These are phyloP conservation scores for Xylaria sp. DNA, from an alignment of 2,329 filamentous ascomycete genomes.

Conservation along the genomic window DNA sequence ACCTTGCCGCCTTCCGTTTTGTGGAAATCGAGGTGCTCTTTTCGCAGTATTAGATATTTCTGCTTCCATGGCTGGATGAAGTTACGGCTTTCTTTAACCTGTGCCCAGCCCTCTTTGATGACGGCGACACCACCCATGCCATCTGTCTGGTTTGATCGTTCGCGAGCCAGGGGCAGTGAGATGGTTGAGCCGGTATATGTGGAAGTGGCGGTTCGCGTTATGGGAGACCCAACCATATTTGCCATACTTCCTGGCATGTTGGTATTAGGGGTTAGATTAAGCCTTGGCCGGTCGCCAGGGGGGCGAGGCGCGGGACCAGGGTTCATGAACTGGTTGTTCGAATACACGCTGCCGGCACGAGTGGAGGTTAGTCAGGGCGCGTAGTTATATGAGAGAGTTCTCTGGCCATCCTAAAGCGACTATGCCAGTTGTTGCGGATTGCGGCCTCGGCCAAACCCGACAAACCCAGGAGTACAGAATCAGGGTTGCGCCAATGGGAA, in stretches of 20 bases:
- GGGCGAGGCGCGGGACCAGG: constrained; percentile 92
- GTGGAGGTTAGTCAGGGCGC: constrained; percentile 17
- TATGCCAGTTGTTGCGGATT: neutral
- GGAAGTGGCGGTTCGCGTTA: constrained; percentile 68
- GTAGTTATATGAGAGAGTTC: neutral
- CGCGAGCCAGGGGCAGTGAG: constrained; percentile 70
- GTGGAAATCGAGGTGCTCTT: constrained; percentile 92
- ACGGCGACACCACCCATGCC: constrained; percentile 72
- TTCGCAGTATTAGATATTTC: constrained; percentile 88
- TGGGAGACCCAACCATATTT: constrained; percentile 76
- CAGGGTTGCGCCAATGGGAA: constrained; percentile 10
- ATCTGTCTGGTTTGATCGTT: constrained; percentile 63
- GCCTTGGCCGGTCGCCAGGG: constrained; percentile 80
- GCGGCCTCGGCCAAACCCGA: neutral
- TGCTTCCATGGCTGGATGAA: constrained; percentile 88
- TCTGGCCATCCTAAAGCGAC: neutral
- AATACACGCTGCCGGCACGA: constrained; percentile 56
- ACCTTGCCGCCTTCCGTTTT: constrained; percentile 90
- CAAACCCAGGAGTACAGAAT: neutral
- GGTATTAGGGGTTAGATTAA: constrained; percentile 78
- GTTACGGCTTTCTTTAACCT: constrained; percentile 89
- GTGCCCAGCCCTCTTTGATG: constrained; percentile 82
- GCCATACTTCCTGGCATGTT: constrained; percentile 80
- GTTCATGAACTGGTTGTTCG: constrained; percentile 85
- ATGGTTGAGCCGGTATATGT: constrained; percentile 76